Percentiles rank a stretch among this genome's conserved stretches.
Conservation (phyloP, 345 rosid species). For the Rubroshorea leprosula region DNA sequence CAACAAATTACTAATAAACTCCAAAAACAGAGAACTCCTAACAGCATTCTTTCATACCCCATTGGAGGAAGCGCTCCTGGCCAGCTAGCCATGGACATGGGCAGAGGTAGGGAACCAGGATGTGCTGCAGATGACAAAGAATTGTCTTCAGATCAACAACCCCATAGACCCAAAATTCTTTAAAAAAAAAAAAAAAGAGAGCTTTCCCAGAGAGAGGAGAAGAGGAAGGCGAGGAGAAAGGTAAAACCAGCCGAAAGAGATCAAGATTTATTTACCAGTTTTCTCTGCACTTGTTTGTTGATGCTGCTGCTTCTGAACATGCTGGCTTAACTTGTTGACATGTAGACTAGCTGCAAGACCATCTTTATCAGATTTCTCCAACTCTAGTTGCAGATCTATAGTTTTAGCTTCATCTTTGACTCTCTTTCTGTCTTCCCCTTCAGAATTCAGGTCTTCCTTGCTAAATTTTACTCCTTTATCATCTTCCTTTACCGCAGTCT, state of each 20-base stretch:
- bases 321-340: conserved; percentile 41
- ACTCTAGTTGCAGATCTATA: conserved; percentile 72
- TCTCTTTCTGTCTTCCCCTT: conserved; percentile 41
- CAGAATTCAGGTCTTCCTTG: conserved; percentile 38
- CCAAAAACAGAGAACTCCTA: no score
- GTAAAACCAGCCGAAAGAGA: not conserved
- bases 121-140: conserved; percentile 49
- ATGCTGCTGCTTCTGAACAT: conserved; percentile 50
- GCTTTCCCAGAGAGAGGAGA: not conserved
- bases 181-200: not conserved
- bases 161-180: not conserved
- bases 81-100: conserved; percentile 83
- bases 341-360: conserved; percentile 20
- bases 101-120: conserved; percentile 51
- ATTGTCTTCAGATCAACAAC: conserved; percentile 12
- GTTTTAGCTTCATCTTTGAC: conserved; percentile 38
- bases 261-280: conserved; percentile 42
- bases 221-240: not conserved
- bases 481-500: conserved; percentile 43
- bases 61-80: conserved; percentile 91
- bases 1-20: no score
- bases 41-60: conserved; percentile 55
- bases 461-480: conserved; percentile 29
- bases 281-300: conserved; percentile 44
- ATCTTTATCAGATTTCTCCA: conserved; percentile 79